Evolutionary conservation across 2,329 filamentous ascomycete species (phyloP).

Genomic region (Reticulascus tulasneorum): DNA sequence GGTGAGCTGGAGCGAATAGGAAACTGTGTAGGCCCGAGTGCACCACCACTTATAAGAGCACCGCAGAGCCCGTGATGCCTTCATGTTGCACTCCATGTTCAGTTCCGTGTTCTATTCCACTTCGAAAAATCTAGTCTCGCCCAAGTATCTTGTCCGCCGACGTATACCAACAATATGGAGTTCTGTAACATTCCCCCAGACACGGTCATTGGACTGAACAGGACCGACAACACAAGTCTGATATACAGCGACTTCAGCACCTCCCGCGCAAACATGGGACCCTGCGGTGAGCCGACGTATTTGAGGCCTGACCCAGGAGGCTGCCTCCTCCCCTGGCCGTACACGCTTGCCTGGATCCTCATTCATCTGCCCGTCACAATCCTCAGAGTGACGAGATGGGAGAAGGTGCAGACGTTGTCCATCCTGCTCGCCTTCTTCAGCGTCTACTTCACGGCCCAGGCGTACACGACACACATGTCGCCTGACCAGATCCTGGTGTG

Average conservation of each 20-base stretch:
- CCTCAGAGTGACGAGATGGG: constrained; percentile 12
- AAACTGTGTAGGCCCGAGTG: no score
- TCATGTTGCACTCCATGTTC: no score
- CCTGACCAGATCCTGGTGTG: constrained; percentile 12
- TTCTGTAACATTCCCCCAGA: neutral
- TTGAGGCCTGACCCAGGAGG: constrained; percentile 11
- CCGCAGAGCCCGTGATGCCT: no score
- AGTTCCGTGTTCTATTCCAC: no score
- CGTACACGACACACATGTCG: constrained; percentile 12
- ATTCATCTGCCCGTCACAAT: constrained; percentile 13
- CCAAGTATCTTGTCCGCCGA: no score
- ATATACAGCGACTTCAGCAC: neutral
- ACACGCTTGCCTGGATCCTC: constrained; percentile 13
- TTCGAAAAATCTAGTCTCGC: no score
- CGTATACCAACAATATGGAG: neutral
- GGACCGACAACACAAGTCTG: neutral
- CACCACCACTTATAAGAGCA: no score
- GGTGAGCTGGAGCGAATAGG: no score
- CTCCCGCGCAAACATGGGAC: neutral
- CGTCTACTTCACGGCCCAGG: constrained; percentile 11
- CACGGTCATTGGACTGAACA: neutral
- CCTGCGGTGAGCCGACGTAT: constrained; percentile 1
- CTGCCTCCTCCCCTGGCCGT: constrained; percentile 15
- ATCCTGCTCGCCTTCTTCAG: constrained; percentile 13
- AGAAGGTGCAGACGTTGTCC: constrained; percentile 13